Evolutionary conservation across 441 rosid species (phyloP).

Genomic region (Manihot esculenta): DNA sequence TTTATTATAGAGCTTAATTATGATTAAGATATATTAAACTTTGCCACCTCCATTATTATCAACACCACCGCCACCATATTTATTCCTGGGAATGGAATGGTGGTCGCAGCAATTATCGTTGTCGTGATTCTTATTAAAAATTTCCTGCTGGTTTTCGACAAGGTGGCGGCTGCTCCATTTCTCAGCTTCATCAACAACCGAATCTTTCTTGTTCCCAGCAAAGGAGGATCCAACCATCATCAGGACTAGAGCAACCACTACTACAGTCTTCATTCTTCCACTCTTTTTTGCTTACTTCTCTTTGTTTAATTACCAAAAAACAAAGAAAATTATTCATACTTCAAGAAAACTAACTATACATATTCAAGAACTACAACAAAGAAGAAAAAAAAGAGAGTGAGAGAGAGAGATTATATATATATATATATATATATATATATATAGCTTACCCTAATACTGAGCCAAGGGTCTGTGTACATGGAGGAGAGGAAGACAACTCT

Average conservation of each 20-base stretch:
- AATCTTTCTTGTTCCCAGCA: not conserved
- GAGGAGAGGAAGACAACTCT: not conserved
- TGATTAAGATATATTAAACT: no score
- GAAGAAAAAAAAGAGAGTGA: no score
- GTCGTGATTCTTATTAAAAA: not conserved
- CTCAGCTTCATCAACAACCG: no score
- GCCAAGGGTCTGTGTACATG: not conserved
- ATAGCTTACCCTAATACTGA: not conserved
- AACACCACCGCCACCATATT: no score
- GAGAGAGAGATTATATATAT: no score
- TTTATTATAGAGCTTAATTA: no score
- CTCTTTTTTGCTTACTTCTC: not conserved
- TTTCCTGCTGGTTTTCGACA: not conserved
- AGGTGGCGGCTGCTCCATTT: not conserved
- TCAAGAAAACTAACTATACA: no score
- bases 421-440: not conserved
- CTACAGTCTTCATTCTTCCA: conserved; percentile 7
- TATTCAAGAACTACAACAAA: no score
- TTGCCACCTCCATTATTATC: no score
- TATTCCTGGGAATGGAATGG: no score
- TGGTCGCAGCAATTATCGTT: no score
- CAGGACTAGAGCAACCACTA: not conserved
- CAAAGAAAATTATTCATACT: not conserved
- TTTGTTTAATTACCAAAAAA: not conserved
- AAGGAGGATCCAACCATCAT: conserved; percentile 14